Conservation (phyloP, 2,329 filamentous ascomycete genomes). For the Sclerotinia subarctica region DNA sequence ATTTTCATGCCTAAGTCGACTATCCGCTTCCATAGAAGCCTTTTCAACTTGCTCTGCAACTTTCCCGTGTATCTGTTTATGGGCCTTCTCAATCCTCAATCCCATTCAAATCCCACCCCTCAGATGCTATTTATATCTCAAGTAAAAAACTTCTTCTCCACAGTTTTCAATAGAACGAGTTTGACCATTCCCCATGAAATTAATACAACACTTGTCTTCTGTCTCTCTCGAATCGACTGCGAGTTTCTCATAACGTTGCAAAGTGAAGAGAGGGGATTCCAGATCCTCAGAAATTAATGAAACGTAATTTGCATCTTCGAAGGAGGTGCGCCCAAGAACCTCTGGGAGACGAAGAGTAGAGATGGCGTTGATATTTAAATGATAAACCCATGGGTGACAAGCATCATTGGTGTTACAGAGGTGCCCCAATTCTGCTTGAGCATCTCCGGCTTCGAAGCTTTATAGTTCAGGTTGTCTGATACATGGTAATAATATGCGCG, state of each 20-base stretch:
- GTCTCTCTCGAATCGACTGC: fast-evolving
- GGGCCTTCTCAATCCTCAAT: not conserved
- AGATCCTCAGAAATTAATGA: not conserved
- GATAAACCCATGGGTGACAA: no score
- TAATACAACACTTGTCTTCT: not conserved
- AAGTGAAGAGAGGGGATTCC: not conserved
- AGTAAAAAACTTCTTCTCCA: not conserved
- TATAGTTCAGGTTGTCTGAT: not conserved
- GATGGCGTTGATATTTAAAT: not conserved
- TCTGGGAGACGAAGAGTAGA: not conserved
- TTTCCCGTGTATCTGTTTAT: not conserved
- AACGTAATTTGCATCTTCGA: not conserved
- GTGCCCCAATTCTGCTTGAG: not conserved
- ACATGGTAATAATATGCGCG: not conserved
- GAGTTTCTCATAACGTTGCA: not conserved
- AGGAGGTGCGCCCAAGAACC: no score
- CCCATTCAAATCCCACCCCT: not conserved
- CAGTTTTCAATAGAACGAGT: not conserved
- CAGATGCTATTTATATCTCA: not conserved
- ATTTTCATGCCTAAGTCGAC: no score
- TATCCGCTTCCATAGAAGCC: no score
- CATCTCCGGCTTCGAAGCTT: not conserved
- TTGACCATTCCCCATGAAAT: not conserved
- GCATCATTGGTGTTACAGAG: not conserved
- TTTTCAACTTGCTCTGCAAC: not conserved